Base-by-base conservation (phyloP, 1,139 yeast genomes). In the Kluyveromyces sp. region DNA sequence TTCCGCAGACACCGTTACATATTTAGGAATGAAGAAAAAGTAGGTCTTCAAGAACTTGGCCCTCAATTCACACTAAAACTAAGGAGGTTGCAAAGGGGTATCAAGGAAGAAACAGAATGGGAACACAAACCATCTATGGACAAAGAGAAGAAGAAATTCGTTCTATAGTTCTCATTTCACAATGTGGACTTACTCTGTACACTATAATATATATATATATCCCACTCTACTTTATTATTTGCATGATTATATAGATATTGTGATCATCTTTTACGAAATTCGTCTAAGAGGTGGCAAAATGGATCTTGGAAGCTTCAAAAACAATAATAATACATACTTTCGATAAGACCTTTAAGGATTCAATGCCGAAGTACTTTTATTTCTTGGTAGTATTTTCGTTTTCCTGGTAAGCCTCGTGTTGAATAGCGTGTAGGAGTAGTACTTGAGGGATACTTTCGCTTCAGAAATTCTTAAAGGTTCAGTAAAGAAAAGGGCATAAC, bases 121-220 rank as follows among this genome's bases (percentile, higher is more conserved):
- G 97, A 92, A 67, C 95, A 89, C 69, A 79, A 87, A 57, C 83
- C 97, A 10, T 95, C 86, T 55, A 90, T 92, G 97, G 97, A 92
- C 67, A 82, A 84, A 61, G 97, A 92, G 64, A 92, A 89, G 80
- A 81, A 81, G 69, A 88, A 87, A 77, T 92, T 92, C 64, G 84
- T 88, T 64, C 71, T 90, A 57, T 90, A 72, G 68, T 67, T 15
- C 21, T 15, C 21, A 15, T 15, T 15, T 15, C 21, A 15, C 21
- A 15, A 15, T 7, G 32, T 7, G 10, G 32, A 30, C 32, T 30
- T 30, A 7, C 7, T 30, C 8, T 30, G 10, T 30, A 30, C 7
- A 30, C 32, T 30, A 8, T 30, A 7, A 15, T 33, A n/a, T 10
- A 10, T 27, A 10, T 31, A 31, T 39, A 31, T 31, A 15, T 15